Percentiles rank a stretch among this genome's conserved stretches.
Evolutionary conservation across 2,329 filamentous ascomycete species (phyloP).

Genomic region (Exserohilum turcica): DNA sequence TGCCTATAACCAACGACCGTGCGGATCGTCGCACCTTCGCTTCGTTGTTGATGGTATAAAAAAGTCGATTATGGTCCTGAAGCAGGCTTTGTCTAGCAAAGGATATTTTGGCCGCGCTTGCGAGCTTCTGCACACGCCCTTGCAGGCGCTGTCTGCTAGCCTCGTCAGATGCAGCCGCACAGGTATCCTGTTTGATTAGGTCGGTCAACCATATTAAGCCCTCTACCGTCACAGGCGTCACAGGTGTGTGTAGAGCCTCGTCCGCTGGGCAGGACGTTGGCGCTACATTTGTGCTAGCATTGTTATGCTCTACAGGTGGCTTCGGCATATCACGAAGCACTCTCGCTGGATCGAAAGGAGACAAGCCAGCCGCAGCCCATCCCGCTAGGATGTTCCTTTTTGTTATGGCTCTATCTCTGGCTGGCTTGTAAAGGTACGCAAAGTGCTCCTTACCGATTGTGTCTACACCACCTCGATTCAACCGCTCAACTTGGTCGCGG

Average conservation of each 20-base stretch:
- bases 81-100: not conserved
- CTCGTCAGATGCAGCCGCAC: not conserved
- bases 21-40: not conserved
- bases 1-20: not conserved
- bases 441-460: constrained; percentile 24
- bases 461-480: constrained; percentile 15
- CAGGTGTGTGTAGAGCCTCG: not conserved
- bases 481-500: constrained; percentile 9
- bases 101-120: too few relatives aligned
- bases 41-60: not conserved
- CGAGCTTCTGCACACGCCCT: not conserved
- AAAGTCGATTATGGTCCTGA: not conserved
- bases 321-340: not conserved
- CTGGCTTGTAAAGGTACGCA: constrained; percentile 26
- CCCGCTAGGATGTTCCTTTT: constrained; percentile 37
- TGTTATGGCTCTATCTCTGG: constrained; percentile 28
- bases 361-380: constrained; percentile 22
- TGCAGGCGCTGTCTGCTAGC: not conserved
- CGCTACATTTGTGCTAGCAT: too few relatives aligned
- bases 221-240: not conserved
- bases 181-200: not conserved
- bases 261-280: not conserved
- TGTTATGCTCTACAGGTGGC: not conserved
- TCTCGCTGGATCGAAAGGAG: not conserved
- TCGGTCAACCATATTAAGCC: not conserved